Evolutionary conservation across 345 rosid species (phyloP), one percentile per base, ranked within the genome.

Genomic region (Citrus trifoliata): DNA sequence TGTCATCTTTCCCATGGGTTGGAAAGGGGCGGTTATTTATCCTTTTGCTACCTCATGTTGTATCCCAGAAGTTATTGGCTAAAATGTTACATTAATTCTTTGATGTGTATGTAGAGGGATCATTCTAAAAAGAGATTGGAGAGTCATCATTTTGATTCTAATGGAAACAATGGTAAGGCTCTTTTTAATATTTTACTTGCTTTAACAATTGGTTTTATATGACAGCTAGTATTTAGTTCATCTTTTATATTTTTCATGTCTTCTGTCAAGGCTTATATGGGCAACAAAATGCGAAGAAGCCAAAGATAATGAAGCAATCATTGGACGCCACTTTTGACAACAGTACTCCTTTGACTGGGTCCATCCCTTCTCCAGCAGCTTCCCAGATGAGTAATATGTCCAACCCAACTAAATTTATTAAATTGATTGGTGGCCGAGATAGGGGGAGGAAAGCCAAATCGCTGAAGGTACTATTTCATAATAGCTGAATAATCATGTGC

Each of bases 381-480:
- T 94, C 99, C 74, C 98, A 96, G 82, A 92, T 93, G 93, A 93
- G 98, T 86, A 92, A 91, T 85, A 91, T 97, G 95, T 88, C 98
- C 79, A 89, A 88, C 90, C 91, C 95, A 66, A 88, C 88, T 78
- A 94, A 90, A 84, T 80, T 86, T 40, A 88, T 93, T 82, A 94
- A 90, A 88, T 76, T 89, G 80, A 84, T 90, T 82, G 90, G 85
- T 81, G 92, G 92, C 71, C 90, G 90, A 78, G 98, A 93, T 56
- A 86, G 88, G 83, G 88, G 89, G 80, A 92, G 91, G 85, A 94
- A 97, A 89, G 55, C 88, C 75, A 97, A 97, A 87, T 85, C 85
- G 30, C 80, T 84, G 40, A 94, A 94, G 98, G 98, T 97, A 90
- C 63, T 63, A 22, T 53, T 81, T 83, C 72, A 79, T 82, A 65